phyloP scores from a whole-genome alignment of 2,329 filamentous ascomycete species.

The Xylaria multiplex region DNA sequence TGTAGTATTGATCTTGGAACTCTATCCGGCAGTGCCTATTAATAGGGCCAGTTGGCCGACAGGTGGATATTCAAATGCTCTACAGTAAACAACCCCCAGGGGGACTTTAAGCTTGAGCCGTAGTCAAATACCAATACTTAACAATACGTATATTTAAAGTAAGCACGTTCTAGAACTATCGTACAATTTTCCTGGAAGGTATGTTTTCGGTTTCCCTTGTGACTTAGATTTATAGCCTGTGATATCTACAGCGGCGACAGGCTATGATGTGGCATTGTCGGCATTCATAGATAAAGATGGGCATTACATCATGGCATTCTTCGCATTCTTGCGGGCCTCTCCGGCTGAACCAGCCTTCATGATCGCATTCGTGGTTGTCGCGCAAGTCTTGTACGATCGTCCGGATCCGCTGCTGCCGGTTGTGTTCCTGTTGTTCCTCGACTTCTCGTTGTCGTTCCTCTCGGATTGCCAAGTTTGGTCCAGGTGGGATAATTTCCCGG shows the following conservation, averaged over 20 bases:
- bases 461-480: not conserved
- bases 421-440: not conserved
- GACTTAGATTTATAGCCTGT: not conserved
- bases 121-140: too few relatives aligned
- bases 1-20: too few relatives aligned
- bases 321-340: conserved; percentile 15
- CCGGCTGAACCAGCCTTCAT: conserved; percentile 4
- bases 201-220: too few relatives aligned
- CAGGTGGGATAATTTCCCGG: conserved; percentile 46
- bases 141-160: too few relatives aligned
- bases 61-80: too few relatives aligned
- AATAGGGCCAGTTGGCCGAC: too few relatives aligned
- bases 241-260: conserved; percentile 7
- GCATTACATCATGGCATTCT: conserved; percentile 19
- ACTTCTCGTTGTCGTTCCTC: not conserved
- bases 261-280: conserved; percentile 12
- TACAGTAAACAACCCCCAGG: too few relatives aligned
- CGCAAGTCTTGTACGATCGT: not conserved
- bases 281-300: conserved; percentile 22
- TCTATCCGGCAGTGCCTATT: too few relatives aligned
- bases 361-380: not conserved
- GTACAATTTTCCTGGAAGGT: too few relatives aligned
- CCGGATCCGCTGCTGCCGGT: not conserved
- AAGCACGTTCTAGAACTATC: too few relatives aligned
- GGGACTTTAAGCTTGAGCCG: too few relatives aligned